Percentiles rank a stretch among this genome's conserved stretches.
phyloP scores from a whole-genome alignment of 176 grass and related monocot genomes.

The Oryza coarctata region DNA sequence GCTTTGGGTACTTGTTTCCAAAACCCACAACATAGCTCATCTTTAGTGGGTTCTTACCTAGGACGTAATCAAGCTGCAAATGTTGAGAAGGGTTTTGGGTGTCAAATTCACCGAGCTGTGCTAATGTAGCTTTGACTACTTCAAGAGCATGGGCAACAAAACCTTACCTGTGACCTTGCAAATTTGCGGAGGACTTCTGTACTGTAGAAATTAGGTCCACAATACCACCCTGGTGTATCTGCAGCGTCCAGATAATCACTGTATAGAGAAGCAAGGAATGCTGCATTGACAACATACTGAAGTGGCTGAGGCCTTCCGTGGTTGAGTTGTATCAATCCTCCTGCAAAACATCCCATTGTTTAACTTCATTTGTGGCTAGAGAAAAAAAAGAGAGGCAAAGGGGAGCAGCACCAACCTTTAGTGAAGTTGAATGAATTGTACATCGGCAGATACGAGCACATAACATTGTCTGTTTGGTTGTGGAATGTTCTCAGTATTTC shows the following conservation, averaged over 20 bases:
- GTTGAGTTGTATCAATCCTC: slow-evolving; percentile 91
- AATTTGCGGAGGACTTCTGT: slow-evolving; percentile 85
- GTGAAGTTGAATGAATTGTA: slow-evolving; percentile 91
- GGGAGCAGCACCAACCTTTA: slow-evolving; percentile 53
- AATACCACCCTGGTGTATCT: slow-evolving; percentile 93
- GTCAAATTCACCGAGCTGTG: slow-evolving; percentile 10
- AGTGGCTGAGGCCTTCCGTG: slow-evolving; percentile 86
- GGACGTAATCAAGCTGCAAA: slow-evolving; percentile 84
- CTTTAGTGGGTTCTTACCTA: slow-evolving; percentile 81
- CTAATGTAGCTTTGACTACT: background rate
- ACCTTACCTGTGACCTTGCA: slow-evolving; percentile 69
- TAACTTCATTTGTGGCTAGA: slow-evolving; percentile 9
- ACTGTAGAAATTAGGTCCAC: slow-evolving; percentile 87
- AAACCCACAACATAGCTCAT: slow-evolving; percentile 86
- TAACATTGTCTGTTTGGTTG: slow-evolving; percentile 81
- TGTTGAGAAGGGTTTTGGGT: slow-evolving; percentile 28
- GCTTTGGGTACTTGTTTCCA: slow-evolving; percentile 79
- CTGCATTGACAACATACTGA: slow-evolving; percentile 88
- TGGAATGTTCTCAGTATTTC: slow-evolving; percentile 91
- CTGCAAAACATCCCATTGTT: slow-evolving; percentile 42
- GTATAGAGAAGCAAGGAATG: slow-evolving; percentile 87
- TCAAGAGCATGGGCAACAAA: slow-evolving; percentile 22
- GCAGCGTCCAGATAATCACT: slow-evolving; percentile 76
- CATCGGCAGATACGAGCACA: slow-evolving; percentile 75
- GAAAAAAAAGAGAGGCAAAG: slow-evolving; percentile 12